These are phyloP conservation scores for Psilocybe subaeruginosa DNA, from an alignment of 768 basidiomycete genomes.

Conservation along the genomic window DNA sequence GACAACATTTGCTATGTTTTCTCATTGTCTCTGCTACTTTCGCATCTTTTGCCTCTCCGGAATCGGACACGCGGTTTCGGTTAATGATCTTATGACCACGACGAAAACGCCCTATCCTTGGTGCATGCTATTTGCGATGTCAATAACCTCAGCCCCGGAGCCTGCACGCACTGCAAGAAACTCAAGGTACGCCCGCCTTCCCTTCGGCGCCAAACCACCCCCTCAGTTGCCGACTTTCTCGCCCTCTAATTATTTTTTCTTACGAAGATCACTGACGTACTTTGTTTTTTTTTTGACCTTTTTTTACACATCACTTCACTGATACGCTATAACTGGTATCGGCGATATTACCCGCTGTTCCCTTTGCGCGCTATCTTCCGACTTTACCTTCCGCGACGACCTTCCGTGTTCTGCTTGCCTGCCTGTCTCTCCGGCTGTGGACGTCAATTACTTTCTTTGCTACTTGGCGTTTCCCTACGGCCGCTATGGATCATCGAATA, in stretches of 20 bases:
- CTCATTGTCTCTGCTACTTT: conserved; percentile 6
- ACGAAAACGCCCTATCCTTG: not conserved
- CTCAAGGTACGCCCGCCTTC: conserved; percentile 65
- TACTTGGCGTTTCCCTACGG: conserved; percentile 1
- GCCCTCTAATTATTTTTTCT: not conserved
- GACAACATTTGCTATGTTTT: conserved; percentile 4
- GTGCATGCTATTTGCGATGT: not conserved
- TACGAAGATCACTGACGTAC: conserved; percentile 17
- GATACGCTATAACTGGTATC: conserved; percentile 6
- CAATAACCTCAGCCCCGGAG: conserved; percentile 61
- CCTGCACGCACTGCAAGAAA: conserved; percentile 86
- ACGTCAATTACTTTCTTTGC: not conserved
- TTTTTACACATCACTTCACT: conserved; percentile 16
- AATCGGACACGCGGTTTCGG: conserved; percentile 3
- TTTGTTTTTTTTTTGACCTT: conserved; percentile 9
- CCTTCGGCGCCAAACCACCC: conserved; percentile 7
- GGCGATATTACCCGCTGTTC: conserved; percentile 13
- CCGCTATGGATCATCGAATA: conserved; percentile 5
- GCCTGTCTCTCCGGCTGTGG: conserved; percentile 5
- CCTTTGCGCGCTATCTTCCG: conserved; percentile 8
- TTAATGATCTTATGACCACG: not conserved
- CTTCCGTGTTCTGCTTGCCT: conserved; percentile 14
- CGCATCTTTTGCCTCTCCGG: conserved; percentile 15
- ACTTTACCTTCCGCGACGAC: conserved; percentile 10
- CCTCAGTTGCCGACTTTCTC: conserved; percentile 10